These are phyloP conservation scores for Globisporangium solare DNA, from an alignment of 352 stramenopile genomes.

Conservation along the genomic window DNA sequence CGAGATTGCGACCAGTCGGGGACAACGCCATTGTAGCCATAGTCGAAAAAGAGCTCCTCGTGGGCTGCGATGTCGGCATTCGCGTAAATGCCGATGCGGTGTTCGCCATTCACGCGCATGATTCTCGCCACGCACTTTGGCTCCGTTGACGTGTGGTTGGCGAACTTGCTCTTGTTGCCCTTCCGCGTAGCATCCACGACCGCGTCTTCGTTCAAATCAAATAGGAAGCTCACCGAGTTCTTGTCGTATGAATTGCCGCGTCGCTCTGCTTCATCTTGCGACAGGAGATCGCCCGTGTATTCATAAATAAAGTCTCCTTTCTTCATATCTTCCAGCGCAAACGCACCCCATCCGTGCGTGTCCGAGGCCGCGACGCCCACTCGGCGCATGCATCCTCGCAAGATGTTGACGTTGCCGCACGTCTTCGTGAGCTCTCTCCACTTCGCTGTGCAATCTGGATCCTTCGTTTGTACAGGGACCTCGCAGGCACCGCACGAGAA, in stretches of 20 bases:
- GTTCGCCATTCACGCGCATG: constrained; percentile 89
- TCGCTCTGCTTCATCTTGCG: constrained; percentile 84
- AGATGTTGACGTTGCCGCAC: constrained; percentile 70
- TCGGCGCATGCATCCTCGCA: constrained; percentile 43
- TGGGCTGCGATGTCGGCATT: constrained; percentile 81
- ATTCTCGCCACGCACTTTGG: constrained; percentile 88
- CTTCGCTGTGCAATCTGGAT: constrained; percentile 24
- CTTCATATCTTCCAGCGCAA: constrained; percentile 44
- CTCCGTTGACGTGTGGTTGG: constrained; percentile 77
- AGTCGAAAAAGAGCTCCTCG: constrained; percentile 86
- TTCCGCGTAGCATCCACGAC: constrained; percentile 92
- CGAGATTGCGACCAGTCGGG: constrained; percentile 74
- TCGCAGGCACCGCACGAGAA: constrained; percentile 61
- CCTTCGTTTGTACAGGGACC: constrained; percentile 42
- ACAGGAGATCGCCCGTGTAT: constrained; percentile 89
- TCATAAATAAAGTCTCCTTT: constrained; percentile 79
- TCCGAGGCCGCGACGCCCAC: constrained; percentile 53
- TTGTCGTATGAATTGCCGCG: constrained; percentile 89
- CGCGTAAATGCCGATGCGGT: constrained; percentile 93
- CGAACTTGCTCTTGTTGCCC: constrained; percentile 95
- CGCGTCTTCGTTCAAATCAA: constrained; percentile 91
- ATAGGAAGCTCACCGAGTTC: constrained; percentile 90
- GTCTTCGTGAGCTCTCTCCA: constrained; percentile 32
- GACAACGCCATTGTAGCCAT: constrained; percentile 76
- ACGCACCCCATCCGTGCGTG: constrained; percentile 77